Percentiles rank a stretch among this genome's conserved stretches.
These are phyloP conservation scores for Craspedostauros australis DNA, from an alignment of 108 stramenopile species.

Conservation along the genomic window DNA sequence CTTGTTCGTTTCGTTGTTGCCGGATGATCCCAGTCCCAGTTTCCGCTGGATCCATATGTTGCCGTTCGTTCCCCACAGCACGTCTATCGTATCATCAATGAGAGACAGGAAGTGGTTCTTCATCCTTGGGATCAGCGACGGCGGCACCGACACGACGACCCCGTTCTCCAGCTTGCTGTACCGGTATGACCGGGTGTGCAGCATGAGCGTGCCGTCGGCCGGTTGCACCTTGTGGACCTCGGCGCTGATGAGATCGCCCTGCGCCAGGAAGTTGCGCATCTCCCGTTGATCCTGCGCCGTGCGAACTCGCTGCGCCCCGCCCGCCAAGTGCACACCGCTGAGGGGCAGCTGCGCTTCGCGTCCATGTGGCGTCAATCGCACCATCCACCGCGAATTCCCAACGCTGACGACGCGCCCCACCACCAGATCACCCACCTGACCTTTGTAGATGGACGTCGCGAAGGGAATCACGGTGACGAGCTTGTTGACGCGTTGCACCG, in stretches of 20 bases:
- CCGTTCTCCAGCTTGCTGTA: slow-evolving; percentile 97
- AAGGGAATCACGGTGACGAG: slow-evolving; percentile 91
- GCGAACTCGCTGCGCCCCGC: slow-evolving; percentile 90
- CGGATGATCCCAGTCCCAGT: slow-evolving; percentile 37
- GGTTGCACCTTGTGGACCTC: slow-evolving; percentile 81
- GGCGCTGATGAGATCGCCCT: slow-evolving; percentile 91
- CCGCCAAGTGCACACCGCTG: slow-evolving; percentile 87
- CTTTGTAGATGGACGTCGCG: slow-evolving; percentile 51
- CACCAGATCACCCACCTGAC: slow-evolving; percentile 96
- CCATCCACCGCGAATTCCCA: slow-evolving; percentile 84
- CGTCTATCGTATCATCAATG: slow-evolving; percentile 37
- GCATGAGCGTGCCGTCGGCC: slow-evolving; percentile 71
- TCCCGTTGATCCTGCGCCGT: slow-evolving; percentile 93
- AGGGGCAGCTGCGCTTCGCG: slow-evolving; percentile 79
- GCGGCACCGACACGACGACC: slow-evolving; percentile 68
- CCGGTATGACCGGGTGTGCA: slow-evolving; percentile 88
- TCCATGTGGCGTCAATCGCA: slow-evolving; percentile 35
- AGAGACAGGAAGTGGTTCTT: slow-evolving; percentile 63
- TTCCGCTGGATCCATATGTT: slow-evolving; percentile 84
- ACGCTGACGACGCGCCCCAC: slow-evolving; percentile 91
- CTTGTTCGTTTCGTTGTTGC: slow-evolving; percentile 17
- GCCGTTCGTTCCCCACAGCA: slow-evolving; percentile 78
- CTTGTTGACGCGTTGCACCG: slow-evolving; percentile 92
- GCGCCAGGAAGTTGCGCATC: slow-evolving; percentile 85
- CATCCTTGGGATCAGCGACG: slow-evolving; percentile 66